Conservation (phyloP, 2,329 filamentous ascomycete species). For the Arthrinium puccinioides region DNA sequence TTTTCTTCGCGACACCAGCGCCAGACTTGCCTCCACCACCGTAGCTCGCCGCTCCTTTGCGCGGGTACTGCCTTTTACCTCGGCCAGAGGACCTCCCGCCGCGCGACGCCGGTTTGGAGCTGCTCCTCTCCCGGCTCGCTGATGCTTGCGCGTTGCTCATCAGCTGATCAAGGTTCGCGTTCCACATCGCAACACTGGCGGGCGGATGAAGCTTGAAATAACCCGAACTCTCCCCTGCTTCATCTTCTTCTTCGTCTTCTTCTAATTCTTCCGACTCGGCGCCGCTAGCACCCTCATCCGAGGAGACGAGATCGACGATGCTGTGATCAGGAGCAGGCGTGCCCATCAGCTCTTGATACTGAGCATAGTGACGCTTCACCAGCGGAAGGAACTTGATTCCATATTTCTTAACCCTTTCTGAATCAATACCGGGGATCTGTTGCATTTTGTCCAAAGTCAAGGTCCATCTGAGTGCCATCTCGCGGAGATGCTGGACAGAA, state of each 20-base stretch:
- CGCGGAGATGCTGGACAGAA: slow-evolving; percentile 59
- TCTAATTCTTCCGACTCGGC: slow-evolving; percentile 10
- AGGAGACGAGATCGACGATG: slow-evolving; percentile 46
- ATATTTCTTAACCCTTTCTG: slow-evolving; percentile 53
- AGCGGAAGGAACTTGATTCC: slow-evolving; percentile 55
- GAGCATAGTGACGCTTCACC: slow-evolving; percentile 38
- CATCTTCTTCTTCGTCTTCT: slow-evolving; percentile 14
- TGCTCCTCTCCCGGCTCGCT: slow-evolving; percentile 1
- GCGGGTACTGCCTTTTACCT: not conserved
- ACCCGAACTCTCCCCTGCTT: slow-evolving; percentile 32
- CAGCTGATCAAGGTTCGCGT: slow-evolving; percentile 19
- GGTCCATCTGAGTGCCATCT: slow-evolving; percentile 68
- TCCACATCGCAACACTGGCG: slow-evolving; percentile 19
- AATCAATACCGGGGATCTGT: slow-evolving; percentile 54
- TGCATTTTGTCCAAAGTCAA: slow-evolving; percentile 53
- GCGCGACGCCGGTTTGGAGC: not conserved
- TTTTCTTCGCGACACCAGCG: slow-evolving; percentile 3
- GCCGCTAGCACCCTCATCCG: slow-evolving; percentile 14
- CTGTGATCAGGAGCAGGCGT: slow-evolving; percentile 20
- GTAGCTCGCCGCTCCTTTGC: slow-evolving; percentile 4
- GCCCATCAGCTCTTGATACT: slow-evolving; percentile 46
- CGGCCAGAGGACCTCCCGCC: slow-evolving; percentile 3
- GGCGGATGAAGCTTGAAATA: slow-evolving; percentile 32
- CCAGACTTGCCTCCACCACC: not conserved
- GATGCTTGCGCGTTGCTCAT: slow-evolving; percentile 1